Base-by-base conservation (phyloP, 1,139 yeast genomes). In the Kodamaea ohmeri region DNA sequence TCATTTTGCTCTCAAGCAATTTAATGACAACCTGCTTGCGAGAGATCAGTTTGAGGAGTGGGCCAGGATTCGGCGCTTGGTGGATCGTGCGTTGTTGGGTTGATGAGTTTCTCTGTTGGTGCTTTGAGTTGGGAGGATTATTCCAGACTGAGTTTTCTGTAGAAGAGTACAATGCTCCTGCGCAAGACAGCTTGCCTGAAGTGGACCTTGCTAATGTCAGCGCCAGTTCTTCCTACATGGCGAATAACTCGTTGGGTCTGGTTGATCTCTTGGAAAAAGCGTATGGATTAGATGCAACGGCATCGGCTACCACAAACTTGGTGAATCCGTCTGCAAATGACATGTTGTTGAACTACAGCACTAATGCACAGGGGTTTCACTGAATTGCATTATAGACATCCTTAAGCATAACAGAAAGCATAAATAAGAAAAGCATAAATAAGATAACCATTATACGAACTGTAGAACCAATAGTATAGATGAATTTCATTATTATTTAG, bases 81-180 rank as follows among this genome's bases (percentile, higher is more conserved):
- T 84, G 90, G 89, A 73, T 78, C 25, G 70, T 84, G 11, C 66
- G 85, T 40, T 80, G 88, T 55, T 85, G 94, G 90, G 66, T 81
- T 6, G 87, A 81, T 52, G 92, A 83, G 52, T 83, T 79, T 72
- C 63, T 82, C 48, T 72, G 73, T 1, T 82, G 88, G 82, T 63
- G 74, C 38, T 82, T 83, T 16, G 90, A 83, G 51, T 60, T 81
- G 36, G 85, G 88, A 6, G 87, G 88, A 0, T 80, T 79, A 48
- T 58, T 78, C 27, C 56, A 58, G 25, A 60, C 58, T n/a, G 73
- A 67, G 19, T 55, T 64, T 19, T 7, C 30, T 15, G 30, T 27
- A 9, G 30, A 27, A 15, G 20, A 12, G 16, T 16, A 27, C 20
- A 12, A n/a, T 13, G 15, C 28, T 9, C 22, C 22, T 6, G 22